phyloP scores from a whole-genome alignment of 805 yeast genomes.

The Candida ortonii region DNA sequence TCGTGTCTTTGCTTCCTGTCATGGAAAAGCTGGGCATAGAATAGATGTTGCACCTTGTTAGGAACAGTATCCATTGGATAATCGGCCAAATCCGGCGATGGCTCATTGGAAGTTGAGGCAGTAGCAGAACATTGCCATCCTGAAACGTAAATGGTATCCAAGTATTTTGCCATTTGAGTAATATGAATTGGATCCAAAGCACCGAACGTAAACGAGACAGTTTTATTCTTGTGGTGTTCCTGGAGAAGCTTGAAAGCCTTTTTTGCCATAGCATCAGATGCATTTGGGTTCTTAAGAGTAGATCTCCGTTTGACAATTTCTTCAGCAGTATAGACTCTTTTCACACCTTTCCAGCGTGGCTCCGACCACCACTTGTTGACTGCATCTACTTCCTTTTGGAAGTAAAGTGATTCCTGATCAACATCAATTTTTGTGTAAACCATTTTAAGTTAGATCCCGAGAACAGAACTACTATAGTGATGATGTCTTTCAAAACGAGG shows the following conservation, averaged over 20 bases:
- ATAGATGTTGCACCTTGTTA: slow-evolving; percentile 94
- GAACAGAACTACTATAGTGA: too few relatives aligned
- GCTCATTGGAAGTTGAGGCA: slow-evolving; percentile 96
- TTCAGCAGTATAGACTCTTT: slow-evolving; percentile 82
- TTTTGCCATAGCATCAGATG: slow-evolving; percentile 76
- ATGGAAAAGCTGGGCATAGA: slow-evolving; percentile 95
- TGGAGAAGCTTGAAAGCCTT: slow-evolving; percentile 69
- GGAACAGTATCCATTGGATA: slow-evolving; percentile 99
- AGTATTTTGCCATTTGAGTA: slow-evolving; percentile 93
- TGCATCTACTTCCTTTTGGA: slow-evolving; percentile 65
- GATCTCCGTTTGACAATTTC: slow-evolving; percentile 91
- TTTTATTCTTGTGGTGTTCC: slow-evolving; percentile 69
- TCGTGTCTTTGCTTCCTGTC: slow-evolving; percentile 94
- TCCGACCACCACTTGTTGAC: slow-evolving; percentile 89
- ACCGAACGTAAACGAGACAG: slow-evolving; percentile 88
- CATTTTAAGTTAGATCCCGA: too few relatives aligned
- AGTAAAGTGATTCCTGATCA: slow-evolving; percentile 59
- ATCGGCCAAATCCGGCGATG: slow-evolving; percentile 97
- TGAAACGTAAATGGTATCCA: slow-evolving; percentile 88
- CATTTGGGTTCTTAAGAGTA: slow-evolving; percentile 66
- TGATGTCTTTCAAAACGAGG: too few relatives aligned
- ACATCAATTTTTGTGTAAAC: slow-evolving; percentile 58
- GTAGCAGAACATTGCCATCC: slow-evolving; percentile 99
- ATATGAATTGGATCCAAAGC: slow-evolving; percentile 95
- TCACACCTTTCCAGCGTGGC: slow-evolving; percentile 88